These are phyloP conservation scores for Curvularia hawaiiensis DNA, from an alignment of 2,329 filamentous ascomycete species.

Conservation along the genomic window DNA sequence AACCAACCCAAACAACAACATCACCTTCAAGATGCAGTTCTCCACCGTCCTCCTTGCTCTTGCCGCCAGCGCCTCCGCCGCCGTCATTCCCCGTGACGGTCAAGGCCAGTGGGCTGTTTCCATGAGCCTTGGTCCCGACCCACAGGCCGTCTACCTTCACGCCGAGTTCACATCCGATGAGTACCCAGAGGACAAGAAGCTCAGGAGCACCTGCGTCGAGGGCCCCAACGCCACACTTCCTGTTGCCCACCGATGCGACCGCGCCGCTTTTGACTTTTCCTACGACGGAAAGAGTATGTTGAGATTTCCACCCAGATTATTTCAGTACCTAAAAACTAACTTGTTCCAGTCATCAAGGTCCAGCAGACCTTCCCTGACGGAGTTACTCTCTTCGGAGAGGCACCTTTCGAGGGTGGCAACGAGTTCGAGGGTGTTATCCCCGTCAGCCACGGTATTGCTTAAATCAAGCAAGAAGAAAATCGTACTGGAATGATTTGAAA, in stretches of 20 bases:
- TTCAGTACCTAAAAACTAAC: background rate
- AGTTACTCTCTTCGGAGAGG: background rate
- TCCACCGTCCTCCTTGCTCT: background rate
- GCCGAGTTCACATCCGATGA: background rate
- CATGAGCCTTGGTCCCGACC: background rate
- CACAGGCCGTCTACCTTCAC: background rate
- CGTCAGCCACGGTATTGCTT: background rate
- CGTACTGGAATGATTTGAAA: background rate
- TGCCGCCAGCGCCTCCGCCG: background rate
- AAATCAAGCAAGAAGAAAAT: background rate
- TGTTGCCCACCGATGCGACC: background rate
- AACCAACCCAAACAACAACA: background rate
- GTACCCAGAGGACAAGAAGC: background rate
- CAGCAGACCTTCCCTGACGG: background rate
- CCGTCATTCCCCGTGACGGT: background rate
- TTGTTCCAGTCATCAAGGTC: background rate
- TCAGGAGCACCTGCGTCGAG: background rate
- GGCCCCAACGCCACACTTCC: background rate
- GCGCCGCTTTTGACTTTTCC: background rate
- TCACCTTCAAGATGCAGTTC: background rate
- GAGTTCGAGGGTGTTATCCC: background rate
- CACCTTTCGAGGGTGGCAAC: background rate
- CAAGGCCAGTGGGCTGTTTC: background rate
- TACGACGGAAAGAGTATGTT: background rate
- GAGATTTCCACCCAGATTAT: background rate